phyloP scores from a whole-genome alignment of 495 filamentous ascomycete species.

The Parmelia sp. region DNA sequence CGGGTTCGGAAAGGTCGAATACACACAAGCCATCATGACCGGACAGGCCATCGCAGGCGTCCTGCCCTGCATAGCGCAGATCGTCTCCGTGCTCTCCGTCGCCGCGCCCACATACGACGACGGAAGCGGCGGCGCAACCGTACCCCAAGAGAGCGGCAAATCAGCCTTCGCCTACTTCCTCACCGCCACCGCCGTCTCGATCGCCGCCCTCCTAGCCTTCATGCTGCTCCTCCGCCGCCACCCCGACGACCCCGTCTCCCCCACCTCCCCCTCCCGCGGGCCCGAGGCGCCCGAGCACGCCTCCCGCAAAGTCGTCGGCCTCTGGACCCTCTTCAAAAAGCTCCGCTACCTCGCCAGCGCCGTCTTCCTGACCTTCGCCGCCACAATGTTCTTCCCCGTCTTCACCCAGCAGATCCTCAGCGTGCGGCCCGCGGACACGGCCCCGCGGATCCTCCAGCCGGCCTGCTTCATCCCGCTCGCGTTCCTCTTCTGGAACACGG shows the following conservation, averaged over 20 bases:
- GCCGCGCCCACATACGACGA: constrained; percentile 31
- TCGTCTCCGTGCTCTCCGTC: constrained; percentile 70
- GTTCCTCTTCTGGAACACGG: constrained; percentile 91
- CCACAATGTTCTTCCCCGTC: constrained; percentile 93
- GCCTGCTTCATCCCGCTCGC: constrained; percentile 80
- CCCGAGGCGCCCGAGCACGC: constrained; percentile 39
- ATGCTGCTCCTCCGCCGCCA: constrained; percentile 51
- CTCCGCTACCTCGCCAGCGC: constrained; percentile 62
- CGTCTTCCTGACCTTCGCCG: constrained; percentile 68
- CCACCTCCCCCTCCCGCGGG: constrained; percentile 37
- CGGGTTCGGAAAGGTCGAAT: constrained; percentile 60
- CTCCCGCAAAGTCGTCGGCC: constrained; percentile 49
- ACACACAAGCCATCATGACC: constrained; percentile 94
- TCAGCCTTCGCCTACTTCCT: constrained; percentile 89
- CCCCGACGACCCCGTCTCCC: constrained; percentile 39
- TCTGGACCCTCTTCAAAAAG: constrained; percentile 63
- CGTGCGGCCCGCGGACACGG: constrained; percentile 46
- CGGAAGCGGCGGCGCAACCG: constrained; percentile 17
- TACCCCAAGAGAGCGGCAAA: constrained; percentile 43
- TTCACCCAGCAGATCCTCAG: constrained; percentile 79
- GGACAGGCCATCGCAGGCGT: constrained; percentile 92
- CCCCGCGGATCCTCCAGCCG: constrained; percentile 56
- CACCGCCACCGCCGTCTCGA: constrained; percentile 65
- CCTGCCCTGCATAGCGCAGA: constrained; percentile 77
- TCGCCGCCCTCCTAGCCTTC: constrained; percentile 53